Evolutionary conservation across 345 rosid species (phyloP), one percentile per base, ranked within the genome.

Genomic region (Melaleuca alternifolia): DNA sequence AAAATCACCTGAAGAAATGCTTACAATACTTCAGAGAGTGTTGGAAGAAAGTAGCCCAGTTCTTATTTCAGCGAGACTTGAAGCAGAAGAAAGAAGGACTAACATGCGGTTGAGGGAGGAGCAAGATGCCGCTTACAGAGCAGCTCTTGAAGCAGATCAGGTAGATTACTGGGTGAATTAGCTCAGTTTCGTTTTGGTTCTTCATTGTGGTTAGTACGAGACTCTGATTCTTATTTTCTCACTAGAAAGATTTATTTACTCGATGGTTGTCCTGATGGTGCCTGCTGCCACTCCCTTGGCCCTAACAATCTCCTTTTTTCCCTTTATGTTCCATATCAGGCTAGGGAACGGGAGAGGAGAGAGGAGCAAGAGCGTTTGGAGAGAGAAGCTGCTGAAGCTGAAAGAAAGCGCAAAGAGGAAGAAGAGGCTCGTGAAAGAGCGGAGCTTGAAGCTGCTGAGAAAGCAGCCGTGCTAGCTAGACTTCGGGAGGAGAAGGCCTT

Each of bases 131-230:
- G 99, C 99, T 84, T 98, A 93, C 90, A 93, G 94, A 89, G 99
- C 95, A 50, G 99, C 99, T 46, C 99, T 98, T 87, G 99, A 96
- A 95, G 99, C 98, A 46, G 99, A 98, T 92, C 99, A 95, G 88
- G 99, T 96, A 93, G 83, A 90, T 7, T 51, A 21, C 76, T 50
- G 54, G 61, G 33, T 83, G 23, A 71, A 56, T 46, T 18, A 56
- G 46, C 83, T 46, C 6, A 12, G 20, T 48, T 83, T 28, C 37
- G 79, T 30, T n/a, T 61, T 16, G 46, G 51, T 84, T 24, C 51
- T 86, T 28, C 18, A 5, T 56, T 56, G 10, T 56, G 61, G 28
- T 24, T 56, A 56, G 81, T 18, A 71, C 48, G 48, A 71, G 81
- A 33, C 26, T 1, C 24, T 33, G 81, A 71, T 71, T 71, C 7